Evolutionary conservation across 2,329 filamentous ascomycete genomes (phyloP), one percentile per base, ranked within the genome.

Genomic region (Cladophialophora yegresii): DNA sequence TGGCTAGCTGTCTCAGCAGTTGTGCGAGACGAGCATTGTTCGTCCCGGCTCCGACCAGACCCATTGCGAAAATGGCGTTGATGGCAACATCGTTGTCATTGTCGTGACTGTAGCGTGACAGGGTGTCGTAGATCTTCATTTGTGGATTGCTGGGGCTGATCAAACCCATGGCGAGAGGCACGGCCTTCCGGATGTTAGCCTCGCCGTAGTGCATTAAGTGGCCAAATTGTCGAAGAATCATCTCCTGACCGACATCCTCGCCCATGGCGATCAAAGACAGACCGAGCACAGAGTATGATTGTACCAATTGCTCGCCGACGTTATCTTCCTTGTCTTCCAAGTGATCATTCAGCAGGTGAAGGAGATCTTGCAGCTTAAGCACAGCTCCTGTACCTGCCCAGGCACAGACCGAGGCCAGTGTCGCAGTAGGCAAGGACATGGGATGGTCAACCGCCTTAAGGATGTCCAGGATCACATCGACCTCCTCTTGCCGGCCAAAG

Each of bases 181-280:
- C 95, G 22, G 93, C 93, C 75, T 95, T 95, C 67, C 95, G 90
- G 72, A 99, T 99, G 76, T 99, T 98, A 75, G 93, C 85, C 77
- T 97, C 93, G 69, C 96, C 95, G 74, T 99, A 99, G 80, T 99
- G 95, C 95, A 99, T 99, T 66, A 99, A 84, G 77, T 99, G 95
- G 56, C 93, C 95, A 73, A 99, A 98, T 75, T 97, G 95, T 64
- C 95, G 89, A 47, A 99, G 84, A 10, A 98, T 93, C 95, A 99
- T 99, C 75, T 99, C 95, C 77, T 99, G 95, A 4, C 96, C 96
- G 62, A 99, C 89, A 65, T 99, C 96, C 77, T 99, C 95, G 66
- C 95, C 95, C 95, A 99, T 99, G 16, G 93, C 89, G 63, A 99
- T 95, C 61, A 99, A 82, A 12, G 92, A 93, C 64, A 99, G 88